phyloP scores from a whole-genome alignment of 2,329 filamentous ascomycete genomes.

The Aspergillus versicolor region DNA sequence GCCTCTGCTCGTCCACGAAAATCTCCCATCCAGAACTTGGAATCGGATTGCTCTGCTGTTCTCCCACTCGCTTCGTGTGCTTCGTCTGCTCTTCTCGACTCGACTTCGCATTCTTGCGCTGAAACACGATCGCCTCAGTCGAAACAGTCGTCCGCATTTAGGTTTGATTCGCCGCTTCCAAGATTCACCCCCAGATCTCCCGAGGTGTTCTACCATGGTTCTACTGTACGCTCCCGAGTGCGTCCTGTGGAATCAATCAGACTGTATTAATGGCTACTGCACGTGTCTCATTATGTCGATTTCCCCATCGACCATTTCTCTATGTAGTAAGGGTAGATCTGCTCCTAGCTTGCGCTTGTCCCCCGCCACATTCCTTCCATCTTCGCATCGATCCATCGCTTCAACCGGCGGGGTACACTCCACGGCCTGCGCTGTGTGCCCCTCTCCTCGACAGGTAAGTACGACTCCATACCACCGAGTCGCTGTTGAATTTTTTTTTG shows the following conservation, averaged over 20 bases:
- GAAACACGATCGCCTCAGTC: constrained; percentile 6
- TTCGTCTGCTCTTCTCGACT: not conserved
- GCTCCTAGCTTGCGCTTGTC: not conserved
- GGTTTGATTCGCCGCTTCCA: not conserved
- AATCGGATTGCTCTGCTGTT: not conserved
- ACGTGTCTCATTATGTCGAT: constrained; percentile 9
- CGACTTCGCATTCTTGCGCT: not conserved
- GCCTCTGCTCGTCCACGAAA: constrained; percentile 16
- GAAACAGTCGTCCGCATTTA: not conserved
- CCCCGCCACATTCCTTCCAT: not conserved
- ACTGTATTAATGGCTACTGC: constrained; percentile 5
- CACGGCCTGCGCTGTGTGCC: constrained; percentile 9
- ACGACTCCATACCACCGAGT: not conserved
- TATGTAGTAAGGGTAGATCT: constrained; percentile 3
- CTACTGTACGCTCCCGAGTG: not conserved
- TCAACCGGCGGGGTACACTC: constrained; percentile 5
- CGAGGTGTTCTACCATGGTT: not conserved
- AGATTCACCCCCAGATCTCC: not conserved
- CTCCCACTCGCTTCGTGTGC: not conserved
- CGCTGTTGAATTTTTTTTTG: not conserved
- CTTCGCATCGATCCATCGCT: not conserved
- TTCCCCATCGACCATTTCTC: not conserved
- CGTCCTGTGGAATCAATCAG: not conserved
- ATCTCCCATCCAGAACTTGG: not conserved
- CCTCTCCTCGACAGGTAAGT: not conserved